These are phyloP conservation scores for Acanthamoeba culbertsoni DNA, from an alignment of 208 protist species.

Conservation along the genomic window DNA sequence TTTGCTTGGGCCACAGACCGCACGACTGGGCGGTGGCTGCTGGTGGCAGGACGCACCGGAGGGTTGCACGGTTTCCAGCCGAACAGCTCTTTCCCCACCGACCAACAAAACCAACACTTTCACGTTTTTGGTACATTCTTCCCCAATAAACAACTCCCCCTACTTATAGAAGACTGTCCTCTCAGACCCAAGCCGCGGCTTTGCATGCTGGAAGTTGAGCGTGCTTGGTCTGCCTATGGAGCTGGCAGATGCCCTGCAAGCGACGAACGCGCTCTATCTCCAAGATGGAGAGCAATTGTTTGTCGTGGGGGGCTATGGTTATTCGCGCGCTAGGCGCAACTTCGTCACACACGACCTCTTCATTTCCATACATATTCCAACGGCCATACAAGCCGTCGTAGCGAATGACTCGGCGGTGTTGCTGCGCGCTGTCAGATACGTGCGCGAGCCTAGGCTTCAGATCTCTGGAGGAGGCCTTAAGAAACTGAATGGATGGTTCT, in stretches of 20 bases:
- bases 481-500: not conserved
- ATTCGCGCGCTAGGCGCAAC: not conserved
- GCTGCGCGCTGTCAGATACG: not conserved
- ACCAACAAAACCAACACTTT: not conserved
- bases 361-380: not conserved
- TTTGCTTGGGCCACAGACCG: not conserved
- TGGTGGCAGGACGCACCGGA: not conserved
- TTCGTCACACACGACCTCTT: not conserved
- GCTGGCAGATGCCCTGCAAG: not conserved
- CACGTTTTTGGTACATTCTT: not conserved
- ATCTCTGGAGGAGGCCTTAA: not conserved
- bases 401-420: not conserved
- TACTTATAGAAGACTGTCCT: not conserved
- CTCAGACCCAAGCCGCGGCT: not conserved
- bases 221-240: not conserved
- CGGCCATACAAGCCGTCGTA: not conserved
- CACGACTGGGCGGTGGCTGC: not conserved
- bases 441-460: not conserved
- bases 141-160: not conserved
- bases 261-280: not conserved
- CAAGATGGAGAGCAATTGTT: not conserved
- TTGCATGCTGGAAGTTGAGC: not conserved
- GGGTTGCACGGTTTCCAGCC: not conserved
- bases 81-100: not conserved
- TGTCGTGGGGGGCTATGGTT: not conserved